Conservation (phyloP, 352 stramenopile genomes). For the Pythium utonaiense region DNA sequence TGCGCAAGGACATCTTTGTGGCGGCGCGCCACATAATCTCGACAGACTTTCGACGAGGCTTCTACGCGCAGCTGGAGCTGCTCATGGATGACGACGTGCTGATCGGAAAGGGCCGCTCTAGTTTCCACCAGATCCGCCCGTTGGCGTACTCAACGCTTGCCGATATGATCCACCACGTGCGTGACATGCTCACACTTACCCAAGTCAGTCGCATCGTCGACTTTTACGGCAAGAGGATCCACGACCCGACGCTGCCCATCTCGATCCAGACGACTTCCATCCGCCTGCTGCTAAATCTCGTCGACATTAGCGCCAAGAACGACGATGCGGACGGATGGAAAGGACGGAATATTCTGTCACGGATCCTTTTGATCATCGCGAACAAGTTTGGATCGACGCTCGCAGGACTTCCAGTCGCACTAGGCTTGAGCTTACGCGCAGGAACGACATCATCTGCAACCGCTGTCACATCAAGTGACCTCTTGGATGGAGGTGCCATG, state of each 20-base stretch:
- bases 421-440: constrained; percentile 51
- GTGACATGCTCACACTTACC: constrained; percentile 90
- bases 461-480: constrained; percentile 23
- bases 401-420: constrained; percentile 58
- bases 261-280: constrained; percentile 96
- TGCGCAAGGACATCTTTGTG: constrained; percentile 96
- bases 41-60: constrained; percentile 96
- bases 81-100: constrained; percentile 96
- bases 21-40: constrained; percentile 96
- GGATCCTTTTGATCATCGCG: constrained; percentile 91
- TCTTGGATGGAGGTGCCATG: constrained; percentile 83
- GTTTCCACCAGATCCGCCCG: constrained; percentile 89
- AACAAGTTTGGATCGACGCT: constrained; percentile 93
- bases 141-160: constrained; percentile 96
- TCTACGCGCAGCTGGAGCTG: constrained; percentile 93
- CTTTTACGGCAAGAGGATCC: constrained; percentile 92
- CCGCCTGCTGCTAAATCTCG: constrained; percentile 94
- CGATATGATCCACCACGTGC: constrained; percentile 97
- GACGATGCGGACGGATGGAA: constrained; percentile 85
- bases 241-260: constrained; percentile 91
- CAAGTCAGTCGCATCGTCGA: constrained; percentile 95
- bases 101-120: constrained; percentile 82
- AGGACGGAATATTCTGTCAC: constrained; percentile 87
- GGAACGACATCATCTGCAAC: not conserved
- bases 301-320: constrained; percentile 97